Base-by-base conservation (phyloP, 345 rosid genomes). In the Gossypium australe region DNA sequence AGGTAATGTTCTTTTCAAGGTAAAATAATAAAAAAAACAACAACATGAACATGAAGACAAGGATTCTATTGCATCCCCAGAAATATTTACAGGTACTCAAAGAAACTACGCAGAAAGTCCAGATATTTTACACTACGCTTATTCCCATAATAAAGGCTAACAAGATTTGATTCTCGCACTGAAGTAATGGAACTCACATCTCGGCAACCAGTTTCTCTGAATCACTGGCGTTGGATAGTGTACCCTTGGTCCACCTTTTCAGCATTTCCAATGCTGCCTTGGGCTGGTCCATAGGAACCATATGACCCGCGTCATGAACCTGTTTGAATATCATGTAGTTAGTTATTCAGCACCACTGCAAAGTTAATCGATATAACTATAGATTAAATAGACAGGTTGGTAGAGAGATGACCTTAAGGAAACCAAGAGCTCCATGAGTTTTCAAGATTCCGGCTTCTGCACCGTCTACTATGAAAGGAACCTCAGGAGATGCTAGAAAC, bases 271-370 rank as follows among this genome's bases (percentile, higher is more conserved):
- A 74, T 24, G 99, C 77, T 78, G 88, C 98, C 83, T 89, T 86
- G 0, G 98, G 98, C 79, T 95, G 97, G 82, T 95, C 98, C 99
- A 93, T 95, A 0, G 99, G 99, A 78, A 93, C 97, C 99, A 95
- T 93, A 82, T 95, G 99, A 80, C 99, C 97, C 2, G 99, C 97
- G 70, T 95, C 87, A 2, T 80, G 93, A 59, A 93, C 97, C 97
- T 95, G 85, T 76, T 76, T 38, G 16, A 77, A 66, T 44, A 75
- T 58, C 63, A 61, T 9, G 64, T 75, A 64, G 62, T 44, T 9
- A 45, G 0, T 0, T 17, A 20, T 84, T 84, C 51, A 82, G 78
- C 25, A 13, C 11, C 3, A 2, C 61, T 20, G 52, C 44, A 59
- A 25, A 59, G 2, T 4, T 18, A 18, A 27, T 22, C 8, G 5